Percentiles rank a stretch among this genome's conserved stretches.
phyloP scores from a whole-genome alignment of 2,329 filamentous ascomycete genomes.

The Didymellaceae sp. region DNA sequence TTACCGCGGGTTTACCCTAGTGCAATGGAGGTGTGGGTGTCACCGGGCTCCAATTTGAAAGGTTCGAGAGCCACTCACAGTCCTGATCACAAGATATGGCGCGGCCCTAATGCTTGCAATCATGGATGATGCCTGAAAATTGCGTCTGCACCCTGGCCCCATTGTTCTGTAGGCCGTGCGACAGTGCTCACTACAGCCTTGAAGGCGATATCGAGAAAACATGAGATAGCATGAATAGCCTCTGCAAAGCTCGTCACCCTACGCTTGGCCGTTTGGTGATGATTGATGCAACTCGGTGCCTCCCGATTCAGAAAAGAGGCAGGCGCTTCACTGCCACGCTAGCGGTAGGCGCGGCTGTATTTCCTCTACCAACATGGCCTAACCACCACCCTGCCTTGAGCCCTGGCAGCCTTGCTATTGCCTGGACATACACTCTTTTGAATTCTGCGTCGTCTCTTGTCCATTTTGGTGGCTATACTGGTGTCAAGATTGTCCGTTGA shows the following conservation, averaged over 20 bases:
- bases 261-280: conserved; percentile 1
- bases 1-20: conserved; percentile 9
- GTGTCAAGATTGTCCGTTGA: conserved; percentile 6
- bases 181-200: conserved; percentile 11
- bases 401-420: conserved; percentile 3
- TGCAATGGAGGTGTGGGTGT: conserved; percentile 17
- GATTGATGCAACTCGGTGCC: neutral
- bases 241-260: conserved; percentile 7
- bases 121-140: conserved; percentile 20
- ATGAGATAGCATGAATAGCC: conserved; percentile 1
- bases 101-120: conserved; percentile 15
- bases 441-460: neutral
- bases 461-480: neutral
- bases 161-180: conserved; percentile 13
- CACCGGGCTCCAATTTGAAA: conserved; percentile 18
- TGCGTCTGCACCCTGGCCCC: conserved; percentile 28
- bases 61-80: conserved; percentile 25
- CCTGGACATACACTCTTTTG: neutral
- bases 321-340: conserved; percentile 16
- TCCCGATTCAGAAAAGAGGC: neutral
- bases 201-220: conserved; percentile 1
- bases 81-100: conserved; percentile 24
- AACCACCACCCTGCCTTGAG: neutral
- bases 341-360: conserved; percentile 13
- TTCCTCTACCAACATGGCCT: conserved; percentile 2